Evolutionary conservation across 352 stramenopile species (phyloP), one percentile per base, ranked within the genome.

Genomic region (Pythium plurisporium): DNA sequence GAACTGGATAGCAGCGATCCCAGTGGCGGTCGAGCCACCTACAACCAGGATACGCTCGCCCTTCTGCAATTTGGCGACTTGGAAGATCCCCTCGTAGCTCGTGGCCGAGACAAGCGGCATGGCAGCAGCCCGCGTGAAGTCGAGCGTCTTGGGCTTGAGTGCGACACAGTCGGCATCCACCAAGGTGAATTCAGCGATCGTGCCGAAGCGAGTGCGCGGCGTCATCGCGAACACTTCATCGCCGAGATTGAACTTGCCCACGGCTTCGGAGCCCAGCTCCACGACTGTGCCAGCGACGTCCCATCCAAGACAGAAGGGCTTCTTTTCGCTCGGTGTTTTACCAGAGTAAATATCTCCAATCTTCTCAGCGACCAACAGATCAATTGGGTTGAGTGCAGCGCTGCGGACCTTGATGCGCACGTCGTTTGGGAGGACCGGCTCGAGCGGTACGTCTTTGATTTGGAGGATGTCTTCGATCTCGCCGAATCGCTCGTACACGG

Each of bases 21-120:
- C 76, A 3, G 67, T 69, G 29, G 47, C 62, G 25, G 69, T 69
- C 30, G 62, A 72, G 12, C 68, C 76, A 3, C 73, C 76, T 4
- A 81, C 55, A 43, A 86, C 70, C 6, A 83, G 59, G 54, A 83
- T 64, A n/a, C 48, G 67, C 27, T 81, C 45, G n/a, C 59, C 72
- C 17, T 62, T 53, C 55, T 79, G 51, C 0, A 83, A 47, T 43
- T 77, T 69, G n/a, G 55, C 51, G 9, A 33, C n/a, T 17, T 40
- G 51, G 25, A 20, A 31, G 0, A 82, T 51, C 8, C 58, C 65
- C 36, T 81, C 70, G 53, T 74, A 74, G 42, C 65, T 76, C 0
- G 75, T 82, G 3, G 70, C 59, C 1, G 51, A 63, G 2, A 64
- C 65, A 4, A 75, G 38, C 0, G 76, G 71, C 19, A 80, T 55